Base-by-base conservation (phyloP, 306 rosid species). In the Herpetospermum pedunculosum region DNA sequence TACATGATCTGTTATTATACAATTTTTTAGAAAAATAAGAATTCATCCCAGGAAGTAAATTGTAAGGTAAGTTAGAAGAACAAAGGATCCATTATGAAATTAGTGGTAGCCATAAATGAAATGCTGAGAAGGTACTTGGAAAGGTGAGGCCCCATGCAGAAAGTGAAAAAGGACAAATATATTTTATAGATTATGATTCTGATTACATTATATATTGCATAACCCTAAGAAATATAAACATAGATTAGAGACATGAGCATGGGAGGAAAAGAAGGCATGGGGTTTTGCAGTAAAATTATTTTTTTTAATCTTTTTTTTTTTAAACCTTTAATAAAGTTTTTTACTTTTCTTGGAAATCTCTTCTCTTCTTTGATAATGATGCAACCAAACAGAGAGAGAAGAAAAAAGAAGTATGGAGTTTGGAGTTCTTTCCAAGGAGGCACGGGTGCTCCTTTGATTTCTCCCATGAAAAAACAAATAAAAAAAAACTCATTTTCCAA, bases 381-480 rank as follows among this genome's bases (percentile, higher is more conserved):
- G 71, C 71, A 64, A 64, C 48, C 71, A 64, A 64, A 11, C 19
- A 37, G 67, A 57, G 54, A 54, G 58, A 62, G 44, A 32, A 14
- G 49, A 52, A 38, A n/a, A 69, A 57, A 23, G 44, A 6, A 54
- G 37, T 21, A 19, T 34, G 50, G 72, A 30, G 44, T 46, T 47
- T 0, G 78, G 81, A 68, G 68, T 76, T 81, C 60, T 86, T 86
- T 83, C 93, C 90, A 49, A 89, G 90, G 73, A 85, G 93, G 90
- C 97, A 92, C 97, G 96, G 96, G 90, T 69, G 87, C 84, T 88
- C 97, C 93, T 93, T 92, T 89, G 88, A 89, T 92, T 86, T 89
- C 92, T 92, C 96, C 97, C 14, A 92, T 79, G 86, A 77, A 86
- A 4, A 84, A 13, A 57, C 4, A 3, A 54, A 54, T 19, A 50